These are phyloP conservation scores for Penicillium cinerascens DNA, from an alignment of 495 filamentous ascomycete genomes.

Conservation along the genomic window DNA sequence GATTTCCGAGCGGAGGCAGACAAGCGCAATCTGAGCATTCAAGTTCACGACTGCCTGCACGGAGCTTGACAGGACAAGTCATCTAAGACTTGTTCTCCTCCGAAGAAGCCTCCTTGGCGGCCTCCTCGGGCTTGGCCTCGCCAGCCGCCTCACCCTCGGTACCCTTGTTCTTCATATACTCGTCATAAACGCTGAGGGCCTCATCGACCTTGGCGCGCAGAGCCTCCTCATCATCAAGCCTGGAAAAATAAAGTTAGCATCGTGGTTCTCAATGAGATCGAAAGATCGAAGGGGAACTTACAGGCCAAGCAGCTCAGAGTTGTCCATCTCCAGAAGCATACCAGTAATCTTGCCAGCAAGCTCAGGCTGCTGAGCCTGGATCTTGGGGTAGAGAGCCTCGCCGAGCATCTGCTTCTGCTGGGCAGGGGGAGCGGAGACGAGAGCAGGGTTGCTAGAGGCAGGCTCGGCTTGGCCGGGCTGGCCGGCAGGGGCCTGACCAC, in stretches of 20 bases:
- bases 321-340: constrained; percentile 99
- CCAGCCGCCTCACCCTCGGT: constrained; percentile 35
- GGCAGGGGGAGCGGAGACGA: constrained; percentile 53
- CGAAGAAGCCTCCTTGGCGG: constrained; percentile 37
- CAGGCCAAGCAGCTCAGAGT: constrained; percentile 86
- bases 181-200: constrained; percentile 93
- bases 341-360: constrained; percentile 98
- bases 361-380: constrained; percentile 85
- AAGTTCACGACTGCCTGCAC: constrained; percentile 9
- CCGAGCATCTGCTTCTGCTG: constrained; percentile 98
- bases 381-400: constrained; percentile 97
- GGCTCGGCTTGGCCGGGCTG: constrained; percentile 31
- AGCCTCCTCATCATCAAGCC: constrained; percentile 84
- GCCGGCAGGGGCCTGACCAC: constrained; percentile 33
- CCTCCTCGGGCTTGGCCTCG: constrained; percentile 45
- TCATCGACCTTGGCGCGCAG: constrained; percentile 94
- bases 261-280: constrained; percentile 8
- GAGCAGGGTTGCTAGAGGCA: constrained; percentile 33
- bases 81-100: constrained; percentile 50
- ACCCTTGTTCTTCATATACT: constrained; percentile 84
- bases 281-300: constrained; percentile 55
- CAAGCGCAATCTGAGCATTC: not conserved
- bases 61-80: constrained; percentile 18
- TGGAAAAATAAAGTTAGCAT: constrained; percentile 40
- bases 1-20: constrained; percentile 29